Base-by-base conservation (phyloP, 176 grass and related monocot species). In the Eragrostis curvula region DNA sequence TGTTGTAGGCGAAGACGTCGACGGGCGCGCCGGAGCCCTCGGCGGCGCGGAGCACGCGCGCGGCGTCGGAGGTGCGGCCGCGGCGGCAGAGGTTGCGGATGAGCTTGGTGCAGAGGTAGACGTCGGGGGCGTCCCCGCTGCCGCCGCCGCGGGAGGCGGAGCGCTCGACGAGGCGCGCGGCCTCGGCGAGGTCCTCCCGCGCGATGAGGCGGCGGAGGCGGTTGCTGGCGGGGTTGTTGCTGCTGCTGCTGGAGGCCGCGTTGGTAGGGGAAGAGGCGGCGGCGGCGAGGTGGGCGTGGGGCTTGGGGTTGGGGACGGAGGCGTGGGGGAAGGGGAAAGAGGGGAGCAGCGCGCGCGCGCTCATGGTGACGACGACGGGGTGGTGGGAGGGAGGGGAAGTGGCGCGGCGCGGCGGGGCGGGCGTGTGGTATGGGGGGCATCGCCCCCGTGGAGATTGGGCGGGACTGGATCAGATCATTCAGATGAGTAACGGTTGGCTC, bases 51-150 rank as follows among this genome's bases (percentile, higher is more conserved):
- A 89, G 87, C 77, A 89, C 82, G 77, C 87, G 87, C 61, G 82
- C 82, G 63, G 87, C 87, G 71, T 89, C 87, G 71, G 77, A 75
- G 77, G 87, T 89, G 71, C 87, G 87, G 44, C 82, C 87, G 9
- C 82, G 87, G 82, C 87, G 87, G 82, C 87, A 89, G 24, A 89
- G 82, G 77, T 89, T 89, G 63, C 87, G 87, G 82, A 89, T 89
- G 87, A 89, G 87, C 77, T 89, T 89, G 70, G 87, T 89, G 77
- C 87, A 89, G 53, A 89, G 87, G 82, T 89, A 89, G 63, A 89
- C 87, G 71, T 89, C 87, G 82, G 87, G 87, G 7, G 77, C 36
- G 53, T 81, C 87, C 42, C 75, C 65, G 21, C 68, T 70, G 62
- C 81, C 66, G n/a, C 81, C 66, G n/a, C 69, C 82, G 63, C 70